Conservation (phyloP, 2,329 filamentous ascomycete genomes). For the Diaporthe sp. region DNA sequence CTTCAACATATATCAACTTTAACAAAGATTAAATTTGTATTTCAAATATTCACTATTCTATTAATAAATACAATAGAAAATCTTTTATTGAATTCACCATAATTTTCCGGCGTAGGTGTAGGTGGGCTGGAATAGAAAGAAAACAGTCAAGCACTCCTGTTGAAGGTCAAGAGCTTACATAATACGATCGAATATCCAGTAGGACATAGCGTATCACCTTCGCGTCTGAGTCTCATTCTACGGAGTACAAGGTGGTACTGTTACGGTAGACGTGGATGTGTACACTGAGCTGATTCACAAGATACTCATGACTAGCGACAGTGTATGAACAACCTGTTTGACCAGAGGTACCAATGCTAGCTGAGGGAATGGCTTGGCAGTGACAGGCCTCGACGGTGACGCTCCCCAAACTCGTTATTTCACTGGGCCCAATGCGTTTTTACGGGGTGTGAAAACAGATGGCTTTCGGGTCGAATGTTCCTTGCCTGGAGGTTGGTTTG, state of each 20-base stretch:
- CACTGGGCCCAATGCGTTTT: background rate
- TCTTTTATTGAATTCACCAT: background rate
- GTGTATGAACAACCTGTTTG: background rate
- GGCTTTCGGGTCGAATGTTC: too few species aligned
- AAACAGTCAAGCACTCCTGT: background rate
- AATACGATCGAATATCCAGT: background rate
- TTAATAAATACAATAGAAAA: too few species aligned
- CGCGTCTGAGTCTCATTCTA: background rate
- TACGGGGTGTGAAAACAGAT: background rate
- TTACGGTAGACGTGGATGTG: background rate
- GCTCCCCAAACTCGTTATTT: background rate
- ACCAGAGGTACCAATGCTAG: background rate
- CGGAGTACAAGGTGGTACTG: background rate
- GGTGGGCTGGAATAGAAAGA: background rate
- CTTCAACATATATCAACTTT: too few species aligned
- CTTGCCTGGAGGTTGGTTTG: background rate
- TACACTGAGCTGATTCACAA: background rate
- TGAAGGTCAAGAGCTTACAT: background rate
- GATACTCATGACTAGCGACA: constrained; percentile 8
- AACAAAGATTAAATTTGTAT: background rate
- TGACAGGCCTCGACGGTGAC: background rate
- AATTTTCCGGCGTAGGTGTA: background rate
- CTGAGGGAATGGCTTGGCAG: background rate
- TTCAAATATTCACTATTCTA: background rate
- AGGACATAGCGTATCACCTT: background rate